Conservation (phyloP, 2,329 filamentous ascomycete genomes). For the Colletotrichum plurivorum region DNA sequence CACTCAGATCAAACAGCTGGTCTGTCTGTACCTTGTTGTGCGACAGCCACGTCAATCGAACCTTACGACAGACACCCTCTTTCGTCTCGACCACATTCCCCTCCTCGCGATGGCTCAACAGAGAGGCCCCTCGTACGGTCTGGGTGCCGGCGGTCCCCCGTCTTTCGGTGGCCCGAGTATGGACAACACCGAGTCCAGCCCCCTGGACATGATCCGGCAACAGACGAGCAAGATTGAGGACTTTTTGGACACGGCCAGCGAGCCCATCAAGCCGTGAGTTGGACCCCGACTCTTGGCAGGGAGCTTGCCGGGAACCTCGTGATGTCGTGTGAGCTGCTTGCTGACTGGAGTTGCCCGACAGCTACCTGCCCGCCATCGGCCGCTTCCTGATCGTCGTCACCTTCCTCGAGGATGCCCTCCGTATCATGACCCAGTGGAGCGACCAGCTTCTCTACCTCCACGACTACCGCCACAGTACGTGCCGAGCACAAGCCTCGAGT, state of each 20-base stretch:
- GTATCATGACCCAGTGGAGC: constrained; percentile 97
- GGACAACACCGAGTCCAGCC: constrained; percentile 70
- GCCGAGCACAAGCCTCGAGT: neutral
- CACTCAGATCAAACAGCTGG: constrained; percentile 35
- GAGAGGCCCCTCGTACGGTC: constrained; percentile 41
- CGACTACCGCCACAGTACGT: constrained; percentile 93
- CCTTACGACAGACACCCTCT: neutral
- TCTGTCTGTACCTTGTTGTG: constrained; percentile 38
- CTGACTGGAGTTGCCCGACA: constrained; percentile 57
- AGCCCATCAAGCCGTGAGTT: constrained; percentile 94
- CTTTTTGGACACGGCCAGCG: constrained; percentile 85
- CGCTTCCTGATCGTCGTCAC: constrained; percentile 98
- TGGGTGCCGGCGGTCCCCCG: constrained; percentile 40
- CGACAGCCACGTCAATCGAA: constrained; percentile 34
- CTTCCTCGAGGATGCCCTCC: constrained; percentile 95
- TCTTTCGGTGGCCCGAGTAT: constrained; percentile 39
- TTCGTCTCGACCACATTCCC: constrained; percentile 8
- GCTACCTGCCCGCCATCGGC: constrained; percentile 94
- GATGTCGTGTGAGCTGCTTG: constrained; percentile 16
- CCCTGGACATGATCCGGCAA: constrained; percentile 89
- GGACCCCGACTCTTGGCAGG: constrained; percentile 33
- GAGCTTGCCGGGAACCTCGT: constrained; percentile 22
- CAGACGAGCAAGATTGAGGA: constrained; percentile 99
- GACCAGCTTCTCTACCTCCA: constrained; percentile 95
- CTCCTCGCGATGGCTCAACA: constrained; percentile 42